phyloP scores from a whole-genome alignment of 495 filamentous ascomycete genomes.

The Hypoxylon cercidicola region DNA sequence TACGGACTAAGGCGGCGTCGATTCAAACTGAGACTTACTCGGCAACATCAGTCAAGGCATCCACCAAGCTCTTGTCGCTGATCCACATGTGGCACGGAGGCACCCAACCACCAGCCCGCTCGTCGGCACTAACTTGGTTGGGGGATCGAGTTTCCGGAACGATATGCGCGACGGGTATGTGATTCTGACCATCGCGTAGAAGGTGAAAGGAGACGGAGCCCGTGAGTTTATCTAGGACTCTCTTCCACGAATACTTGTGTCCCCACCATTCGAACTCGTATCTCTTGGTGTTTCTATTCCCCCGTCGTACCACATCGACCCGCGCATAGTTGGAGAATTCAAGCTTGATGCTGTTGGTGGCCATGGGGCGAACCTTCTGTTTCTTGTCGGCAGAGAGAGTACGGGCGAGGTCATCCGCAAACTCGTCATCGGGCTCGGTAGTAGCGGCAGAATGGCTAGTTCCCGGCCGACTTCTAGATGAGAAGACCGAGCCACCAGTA shows the following conservation, averaged over 20 bases:
- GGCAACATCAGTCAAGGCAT: slow-evolving; percentile 79
- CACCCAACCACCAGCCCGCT: slow-evolving; percentile 86
- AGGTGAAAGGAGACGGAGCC: slow-evolving; percentile 80
- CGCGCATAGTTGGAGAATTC: slow-evolving; percentile 99
- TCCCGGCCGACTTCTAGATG: slow-evolving; percentile 53
- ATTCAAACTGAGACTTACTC: slow-evolving; percentile 75
- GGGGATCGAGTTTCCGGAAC: slow-evolving; percentile 80
- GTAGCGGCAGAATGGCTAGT: slow-evolving; percentile 51
- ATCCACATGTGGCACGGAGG: slow-evolving; percentile 92
- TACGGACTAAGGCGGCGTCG: neutral
- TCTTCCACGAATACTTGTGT: slow-evolving; percentile 84
- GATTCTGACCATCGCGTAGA: slow-evolving; percentile 69
- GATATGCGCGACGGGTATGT: slow-evolving; percentile 79
- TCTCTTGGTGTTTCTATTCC: slow-evolving; percentile 74
- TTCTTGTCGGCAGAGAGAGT: slow-evolving; percentile 48
- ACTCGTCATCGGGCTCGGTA: slow-evolving; percentile 60
- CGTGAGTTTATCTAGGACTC: slow-evolving; percentile 69
- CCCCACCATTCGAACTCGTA: slow-evolving; percentile 97
- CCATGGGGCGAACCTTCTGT: slow-evolving; percentile 56
- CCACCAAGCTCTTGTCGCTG: slow-evolving; percentile 73
- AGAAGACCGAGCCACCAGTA: slow-evolving; percentile 54
- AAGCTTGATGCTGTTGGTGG: slow-evolving; percentile 81
- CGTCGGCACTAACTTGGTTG: slow-evolving; percentile 75
- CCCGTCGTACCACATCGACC: slow-evolving; percentile 80
- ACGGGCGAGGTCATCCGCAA: slow-evolving; percentile 51